These are phyloP conservation scores for Yamadazyma atmosphaerica DNA, from an alignment of 1,139 yeast genomes.

Conservation along the genomic window DNA sequence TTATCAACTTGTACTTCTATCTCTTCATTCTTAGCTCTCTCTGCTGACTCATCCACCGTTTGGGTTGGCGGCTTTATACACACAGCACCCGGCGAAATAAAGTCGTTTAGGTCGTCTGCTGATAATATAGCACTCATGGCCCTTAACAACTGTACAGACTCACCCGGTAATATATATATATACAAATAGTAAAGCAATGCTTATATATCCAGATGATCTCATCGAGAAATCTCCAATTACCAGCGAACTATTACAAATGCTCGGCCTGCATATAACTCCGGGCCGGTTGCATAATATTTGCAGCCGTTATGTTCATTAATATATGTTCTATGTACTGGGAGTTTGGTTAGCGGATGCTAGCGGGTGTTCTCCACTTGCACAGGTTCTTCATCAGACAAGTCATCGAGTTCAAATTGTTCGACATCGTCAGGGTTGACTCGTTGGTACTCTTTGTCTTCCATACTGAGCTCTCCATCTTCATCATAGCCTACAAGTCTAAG, in stretches of 20 bases:
- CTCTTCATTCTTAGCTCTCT: constrained; percentile 28
- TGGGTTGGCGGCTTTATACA: constrained; percentile 66
- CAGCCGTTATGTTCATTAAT: neutral
- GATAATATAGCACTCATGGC: constrained; percentile 83
- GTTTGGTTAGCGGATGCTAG: too few species aligned
- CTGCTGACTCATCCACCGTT: constrained; percentile 5
- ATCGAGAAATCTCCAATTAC: constrained; percentile 9
- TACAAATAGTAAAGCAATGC: too few species aligned
- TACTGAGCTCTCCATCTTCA: constrained; percentile 35
- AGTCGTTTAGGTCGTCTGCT: constrained; percentile 90
- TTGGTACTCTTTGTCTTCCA: constrained; percentile 11
- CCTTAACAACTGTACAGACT: neutral
- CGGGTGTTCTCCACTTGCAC: too few species aligned
- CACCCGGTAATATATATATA: neutral
- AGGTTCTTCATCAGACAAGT: constrained; percentile 28
- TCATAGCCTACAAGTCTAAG: constrained; percentile 50
- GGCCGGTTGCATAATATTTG: too few species aligned
- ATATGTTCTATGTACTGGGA: neutral
- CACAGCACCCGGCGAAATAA: constrained; percentile 91
- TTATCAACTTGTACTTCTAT: constrained; percentile 66
- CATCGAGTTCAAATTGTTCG: constrained; percentile 38
- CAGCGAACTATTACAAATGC: constrained; percentile 9
- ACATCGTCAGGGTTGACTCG: constrained; percentile 18
- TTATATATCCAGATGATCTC: constrained; percentile 1
- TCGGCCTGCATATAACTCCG: too few species aligned